Base-by-base conservation (phyloP, 352 stramenopile genomes). In the Phytophthora quininea region DNA sequence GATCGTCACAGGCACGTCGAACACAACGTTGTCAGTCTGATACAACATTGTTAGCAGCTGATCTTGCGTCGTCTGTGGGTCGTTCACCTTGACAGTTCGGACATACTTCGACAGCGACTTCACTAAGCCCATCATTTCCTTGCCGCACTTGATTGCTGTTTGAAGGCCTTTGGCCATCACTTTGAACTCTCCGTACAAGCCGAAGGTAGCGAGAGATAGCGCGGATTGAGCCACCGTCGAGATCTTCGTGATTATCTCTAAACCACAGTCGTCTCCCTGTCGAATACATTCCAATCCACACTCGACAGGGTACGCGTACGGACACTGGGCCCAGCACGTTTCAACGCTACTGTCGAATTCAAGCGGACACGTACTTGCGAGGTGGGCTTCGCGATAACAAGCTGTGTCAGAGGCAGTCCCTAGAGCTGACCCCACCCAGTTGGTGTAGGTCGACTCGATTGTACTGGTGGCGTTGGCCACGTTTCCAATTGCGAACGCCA, bases 1-100 rank as follows among this genome's bases (percentile, higher is more conserved):
- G 38, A 90, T 71, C 24, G 74, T 76, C 8, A 80, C 54, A 1
- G 81, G 81, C 9, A 90, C 62, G 30, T 89, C 79, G 48, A 79
- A 71, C 4, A 79, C 64, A 1, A 76, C 74, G 4, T 86, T 71
- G 57, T 87, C 74, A 3, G 67, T 77, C 37, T 90, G 74, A 32
- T 78, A 78, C 12, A 90, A 47, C 49, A 81, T 53, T 14, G 64
- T 64, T 6, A 80, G 35, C 19, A 88, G 29, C 61, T 84, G 49
- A 15, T 85, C 71, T 51, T 78, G 29, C 4, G 71, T 69, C 24
- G 60, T 74, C 27, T 77, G 33, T 6, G 74, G 67, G 32, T 76
- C 46, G 1, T 31, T 60, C 19, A 66, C 74, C 60, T 80, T n/a
- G n/a, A 84, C 54, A 6, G 64, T 64, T 12, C 72, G 63, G 24